Conservation (phyloP, 441 rosid species). For the Eruca vesicaria region DNA sequence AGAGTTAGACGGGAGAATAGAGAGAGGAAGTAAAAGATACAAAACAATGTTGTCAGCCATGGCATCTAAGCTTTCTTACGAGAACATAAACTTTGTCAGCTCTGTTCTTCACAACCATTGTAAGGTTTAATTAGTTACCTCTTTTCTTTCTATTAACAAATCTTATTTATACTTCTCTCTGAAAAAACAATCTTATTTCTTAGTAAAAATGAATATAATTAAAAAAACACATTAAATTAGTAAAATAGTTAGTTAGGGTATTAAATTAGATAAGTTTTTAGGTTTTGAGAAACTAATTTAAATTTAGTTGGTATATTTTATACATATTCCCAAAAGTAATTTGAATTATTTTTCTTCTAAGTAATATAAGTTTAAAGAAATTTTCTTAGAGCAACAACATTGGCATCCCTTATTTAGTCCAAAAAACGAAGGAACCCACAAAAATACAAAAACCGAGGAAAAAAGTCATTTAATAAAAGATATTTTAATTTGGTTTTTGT, state of each 20-base stretch:
- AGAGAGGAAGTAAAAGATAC: conserved; percentile 40
- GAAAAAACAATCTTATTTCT: too few species aligned
- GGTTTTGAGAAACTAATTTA: background rate
- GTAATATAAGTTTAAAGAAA: background rate
- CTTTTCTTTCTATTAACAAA: background rate
- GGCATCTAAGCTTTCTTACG: conserved; percentile 76
- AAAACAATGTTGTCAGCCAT: conserved; percentile 51
- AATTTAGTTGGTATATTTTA: background rate
- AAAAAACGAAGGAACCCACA: too few species aligned
- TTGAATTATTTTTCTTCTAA: background rate
- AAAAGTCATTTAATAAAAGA: too few species aligned
- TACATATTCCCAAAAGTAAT: background rate
- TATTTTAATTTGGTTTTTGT: too few species aligned
- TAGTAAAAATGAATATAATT: background rate
- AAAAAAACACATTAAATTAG: background rate
- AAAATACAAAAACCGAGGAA: too few species aligned
- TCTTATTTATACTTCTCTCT: too few species aligned
- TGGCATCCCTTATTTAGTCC: too few species aligned
- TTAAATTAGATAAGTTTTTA: background rate
- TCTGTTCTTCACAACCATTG: conserved; percentile 43
- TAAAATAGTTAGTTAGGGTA: background rate
- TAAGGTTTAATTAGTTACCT: conserved; percentile 37
- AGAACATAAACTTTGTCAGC: conserved; percentile 45
- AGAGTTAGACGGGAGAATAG: conserved; percentile 42
- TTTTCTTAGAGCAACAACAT: too few species aligned